Conservation (phyloP, 1,284 basidiomycete genomes). For the Cryptococcus wingfieldii region DNA sequence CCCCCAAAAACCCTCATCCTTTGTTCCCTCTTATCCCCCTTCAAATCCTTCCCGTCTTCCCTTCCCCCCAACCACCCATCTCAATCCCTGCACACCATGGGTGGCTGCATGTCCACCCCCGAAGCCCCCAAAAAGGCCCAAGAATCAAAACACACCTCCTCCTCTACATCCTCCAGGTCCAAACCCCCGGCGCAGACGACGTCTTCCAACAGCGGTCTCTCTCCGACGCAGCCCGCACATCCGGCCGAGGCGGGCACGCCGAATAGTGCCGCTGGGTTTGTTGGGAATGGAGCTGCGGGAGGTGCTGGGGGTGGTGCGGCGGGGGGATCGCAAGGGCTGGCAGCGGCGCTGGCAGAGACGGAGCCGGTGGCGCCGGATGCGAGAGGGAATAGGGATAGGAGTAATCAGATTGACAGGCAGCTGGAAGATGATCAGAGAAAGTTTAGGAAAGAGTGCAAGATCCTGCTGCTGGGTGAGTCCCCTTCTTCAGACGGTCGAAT, state of each 20-base stretch:
- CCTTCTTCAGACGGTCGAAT: background rate
- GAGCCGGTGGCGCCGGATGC: constrained; percentile 17
- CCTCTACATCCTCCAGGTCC: background rate
- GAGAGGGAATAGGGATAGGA: constrained; percentile 59
- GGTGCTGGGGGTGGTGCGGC: background rate
- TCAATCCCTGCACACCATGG: background rate
- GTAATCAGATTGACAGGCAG: constrained; percentile 56
- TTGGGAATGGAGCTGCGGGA: too few relatives aligned
- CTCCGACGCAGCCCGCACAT: background rate
- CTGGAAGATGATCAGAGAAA: constrained; percentile 56
- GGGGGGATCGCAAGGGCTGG: constrained; percentile 28
- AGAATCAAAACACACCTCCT: constrained; percentile 8
- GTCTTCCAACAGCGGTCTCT: background rate
- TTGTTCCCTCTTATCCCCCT: background rate
- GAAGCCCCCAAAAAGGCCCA: constrained; percentile 6
- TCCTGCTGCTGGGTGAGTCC: constrained; percentile 75
- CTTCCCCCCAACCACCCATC: background rate
- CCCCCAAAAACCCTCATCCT: background rate
- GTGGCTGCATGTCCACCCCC: constrained; percentile 16
- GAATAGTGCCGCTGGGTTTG: too few relatives aligned
- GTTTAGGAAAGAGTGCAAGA: constrained; percentile 91
- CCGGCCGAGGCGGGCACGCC: too few relatives aligned
- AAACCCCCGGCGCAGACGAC: constrained; percentile 2
- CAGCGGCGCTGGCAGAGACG: constrained; percentile 33
- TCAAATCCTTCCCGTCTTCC: background rate